Evolutionary conservation across 176 grass and related monocot species (phyloP), one percentile per base, ranked within the genome.

Genomic region (Musa troglodytarum): DNA sequence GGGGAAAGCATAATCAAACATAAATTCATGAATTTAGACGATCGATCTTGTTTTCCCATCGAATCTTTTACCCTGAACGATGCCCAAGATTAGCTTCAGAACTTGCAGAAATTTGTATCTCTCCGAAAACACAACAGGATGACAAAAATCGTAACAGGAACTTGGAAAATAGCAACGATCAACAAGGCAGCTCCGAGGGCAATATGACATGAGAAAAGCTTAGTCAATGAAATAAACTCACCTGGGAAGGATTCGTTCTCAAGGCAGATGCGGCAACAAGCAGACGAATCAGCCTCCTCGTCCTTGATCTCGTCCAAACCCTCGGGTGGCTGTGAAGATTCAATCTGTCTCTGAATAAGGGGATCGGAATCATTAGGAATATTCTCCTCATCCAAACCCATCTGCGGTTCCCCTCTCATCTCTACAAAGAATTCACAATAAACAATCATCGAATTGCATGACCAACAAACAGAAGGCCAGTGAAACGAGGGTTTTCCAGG

Each of bases 211-310:
- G 34, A 43, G 1, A 24, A 10, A 65, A 26, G 1, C 11, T 24
- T 61, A 50, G 51, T 52, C 68, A 17, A 70, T 50, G 64, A 80
- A 57, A 52, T 22, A 43, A 58, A 76, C 34, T 84, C 56, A 94
- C 95, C 88, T 82, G 71, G 79, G 50, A 93, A 77, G 51, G 90
- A 91, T 19, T 93, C 88, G 0, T 78, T 49, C 81, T 98, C 90
- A 0, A 98, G 94, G 78, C 94, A 98, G 80, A 98, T 99, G 81
- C 91, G 88, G 77, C 91, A 99, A 65, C 95, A 94, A 2, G 76
- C 86, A 15, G 88, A 84, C 26, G 88, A 92, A 75, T 94, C 91
- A 1, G 66, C 85, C 79, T 99, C 95, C 76, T 79, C 91, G 26
- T 99, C 95, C 78, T 84, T 71, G 16, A 94, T 88, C 78, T 99